Conservation (phyloP, 257 asterid genomes). For the Solanum sparsipilum region DNA sequence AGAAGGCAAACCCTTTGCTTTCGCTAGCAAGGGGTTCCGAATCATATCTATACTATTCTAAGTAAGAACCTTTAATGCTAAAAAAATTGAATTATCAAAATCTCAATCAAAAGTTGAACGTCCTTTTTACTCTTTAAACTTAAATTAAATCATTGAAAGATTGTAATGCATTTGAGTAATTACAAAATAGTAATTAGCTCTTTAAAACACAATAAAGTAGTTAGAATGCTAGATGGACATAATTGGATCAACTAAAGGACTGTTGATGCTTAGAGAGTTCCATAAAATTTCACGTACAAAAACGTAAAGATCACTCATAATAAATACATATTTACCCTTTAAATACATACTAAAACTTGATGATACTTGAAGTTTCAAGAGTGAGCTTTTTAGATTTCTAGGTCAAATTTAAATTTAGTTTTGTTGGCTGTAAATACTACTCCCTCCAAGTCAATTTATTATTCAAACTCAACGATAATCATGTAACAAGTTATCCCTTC, state of each 20-base stretch:
- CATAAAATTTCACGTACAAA: not conserved
- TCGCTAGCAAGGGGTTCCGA: too few species aligned
- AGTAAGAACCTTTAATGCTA: not conserved
- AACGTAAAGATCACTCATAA: not conserved
- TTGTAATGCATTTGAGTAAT: not conserved
- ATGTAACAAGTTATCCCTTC: not conserved
- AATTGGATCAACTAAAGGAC: not conserved
- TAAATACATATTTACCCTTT: not conserved
- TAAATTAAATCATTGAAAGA: not conserved
- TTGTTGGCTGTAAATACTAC: not conserved
- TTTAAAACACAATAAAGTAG: not conserved
- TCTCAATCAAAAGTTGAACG: not conserved
- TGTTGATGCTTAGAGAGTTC: not conserved
- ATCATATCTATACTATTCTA: not conserved
- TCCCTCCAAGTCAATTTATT: not conserved
- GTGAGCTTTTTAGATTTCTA: not conserved
- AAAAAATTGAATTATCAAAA: not conserved
- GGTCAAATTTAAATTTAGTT: not conserved
- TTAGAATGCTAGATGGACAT: not conserved
- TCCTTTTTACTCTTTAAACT: not conserved
- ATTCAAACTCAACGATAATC: not conserved
- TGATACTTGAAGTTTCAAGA: not conserved
- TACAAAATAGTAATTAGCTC: not conserved
- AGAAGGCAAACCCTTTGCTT: not conserved
- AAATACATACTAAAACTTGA: not conserved